Base-by-base conservation (phyloP, 2,329 filamentous ascomycete species). In the Fusarium sp. region DNA sequence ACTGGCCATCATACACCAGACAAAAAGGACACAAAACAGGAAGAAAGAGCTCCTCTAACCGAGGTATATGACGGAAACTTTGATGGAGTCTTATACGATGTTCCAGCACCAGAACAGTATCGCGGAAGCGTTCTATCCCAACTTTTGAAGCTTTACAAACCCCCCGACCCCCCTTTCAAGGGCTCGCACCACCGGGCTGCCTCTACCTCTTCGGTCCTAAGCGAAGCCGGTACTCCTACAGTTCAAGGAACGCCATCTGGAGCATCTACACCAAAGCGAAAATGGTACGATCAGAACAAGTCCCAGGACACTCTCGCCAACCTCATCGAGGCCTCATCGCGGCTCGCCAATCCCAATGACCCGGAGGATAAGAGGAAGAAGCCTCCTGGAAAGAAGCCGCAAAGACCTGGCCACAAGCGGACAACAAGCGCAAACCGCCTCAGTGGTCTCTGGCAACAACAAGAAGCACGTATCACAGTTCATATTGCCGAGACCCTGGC, bases 401-500 rank as follows among this genome's bases (percentile, higher is more conserved):
- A 52, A 44, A 59, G 72, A 34, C 72, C 82, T 17, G 82, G 74
- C 61, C 77, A 83, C 70, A 84, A 80, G 72, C 81, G 84, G 18
- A 79, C 79, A 14, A 70, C 75, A 30, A 86, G 83, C 67, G 76
- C 75, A 60, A 81, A 79, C 20, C 79, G 80, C 20, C 76, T 85
- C n/a, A 83, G 79, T 58, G 79, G 80, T 14, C 79, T 83, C 24
- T 81, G 83, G 67, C 83, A 85, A 30, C 82, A 84, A 55, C 84
- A 87, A 20, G 85, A 87, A 74, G 79, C 82, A 15, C 82, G 84
- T 17, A 86, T 87, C 62, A 86, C 85, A 2, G 78, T 86, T 22
- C 85, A 87, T 77, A 91, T 91, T 72, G 89, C 89, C 34, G 86
- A 90, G 74, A 95, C 92, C 5, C 86, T 98, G 20, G 90, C 91